These are phyloP conservation scores for Pontederia crassipes DNA, from an alignment of 176 grass and related monocot genomes.

Conservation along the genomic window DNA sequence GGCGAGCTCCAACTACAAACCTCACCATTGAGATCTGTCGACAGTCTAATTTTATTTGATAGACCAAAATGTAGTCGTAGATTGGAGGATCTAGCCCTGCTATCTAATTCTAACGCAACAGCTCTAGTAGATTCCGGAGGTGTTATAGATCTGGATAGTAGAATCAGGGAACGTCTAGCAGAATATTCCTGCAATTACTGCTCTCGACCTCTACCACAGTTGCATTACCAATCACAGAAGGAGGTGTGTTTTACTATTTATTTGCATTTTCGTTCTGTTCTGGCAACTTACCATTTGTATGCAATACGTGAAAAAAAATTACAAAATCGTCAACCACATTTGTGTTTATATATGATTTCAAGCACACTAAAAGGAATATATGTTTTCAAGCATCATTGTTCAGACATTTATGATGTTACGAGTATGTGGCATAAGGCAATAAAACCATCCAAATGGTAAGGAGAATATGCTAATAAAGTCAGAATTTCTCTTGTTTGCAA, in stretches of 20 bases:
- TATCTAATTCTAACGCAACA: slow-evolving; percentile 14
- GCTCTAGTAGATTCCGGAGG: slow-evolving; percentile 31
- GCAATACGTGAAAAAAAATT: too few relatives aligned
- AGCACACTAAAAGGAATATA: too few relatives aligned
- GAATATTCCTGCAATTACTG: slow-evolving; percentile 71
- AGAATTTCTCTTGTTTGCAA: too few relatives aligned
- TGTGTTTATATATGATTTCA: too few relatives aligned
- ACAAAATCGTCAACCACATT: too few relatives aligned
- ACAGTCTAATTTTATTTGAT: slow-evolving; percentile 87
- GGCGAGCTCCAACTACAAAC: slow-evolving; percentile 69
- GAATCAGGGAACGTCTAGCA: slow-evolving; percentile 57
- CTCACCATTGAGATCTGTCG: slow-evolving; percentile 63
- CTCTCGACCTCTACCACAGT: slow-evolving; percentile 39
- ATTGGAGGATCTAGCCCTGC: slow-evolving; percentile 35
- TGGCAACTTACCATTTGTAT: neutral
- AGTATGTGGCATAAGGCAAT: too few relatives aligned
- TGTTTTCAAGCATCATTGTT: too few relatives aligned
- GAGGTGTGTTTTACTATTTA: slow-evolving; percentile 40
- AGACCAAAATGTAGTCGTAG: slow-evolving; percentile 77
- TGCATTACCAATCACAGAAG: slow-evolving; percentile 76
- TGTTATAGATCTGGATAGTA: slow-evolving; percentile 54
- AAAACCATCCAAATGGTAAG: too few relatives aligned
- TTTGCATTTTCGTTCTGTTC: neutral
- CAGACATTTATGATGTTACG: too few relatives aligned
- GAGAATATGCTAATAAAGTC: too few relatives aligned